phyloP scores from a whole-genome alignment of 163 green algal species.

The Scenedesmus sp. region DNA sequence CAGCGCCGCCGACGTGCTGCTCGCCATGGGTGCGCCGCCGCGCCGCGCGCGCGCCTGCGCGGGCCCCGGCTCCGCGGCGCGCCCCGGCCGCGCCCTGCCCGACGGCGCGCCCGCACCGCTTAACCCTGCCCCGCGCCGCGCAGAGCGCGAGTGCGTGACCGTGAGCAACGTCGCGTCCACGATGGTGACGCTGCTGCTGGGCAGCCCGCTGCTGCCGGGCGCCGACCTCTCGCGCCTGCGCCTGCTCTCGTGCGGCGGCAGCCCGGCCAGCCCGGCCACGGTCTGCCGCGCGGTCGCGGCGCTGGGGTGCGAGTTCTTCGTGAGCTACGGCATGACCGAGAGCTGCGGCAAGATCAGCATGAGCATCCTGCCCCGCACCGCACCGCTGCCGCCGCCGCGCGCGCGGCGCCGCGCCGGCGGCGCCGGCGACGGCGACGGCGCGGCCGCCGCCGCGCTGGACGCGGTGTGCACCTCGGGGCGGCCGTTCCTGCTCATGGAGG shows the following conservation, averaged over 20 bases:
- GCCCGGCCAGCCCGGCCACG: slow-evolving; percentile 71
- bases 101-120: too few relatives aligned
- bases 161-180: slow-evolving; percentile 88
- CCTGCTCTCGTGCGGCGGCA: slow-evolving; percentile 87
- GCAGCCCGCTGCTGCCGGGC: slow-evolving; percentile 70
- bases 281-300: slow-evolving; percentile 71
- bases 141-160: slow-evolving; percentile 85
- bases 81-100: too few relatives aligned
- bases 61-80: background rate
- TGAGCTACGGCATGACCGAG: slow-evolving; percentile 96
- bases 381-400: slow-evolving; percentile 23
- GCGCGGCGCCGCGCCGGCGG: background rate
- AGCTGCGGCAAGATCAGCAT: slow-evolving; percentile 96
- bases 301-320: slow-evolving; percentile 93
- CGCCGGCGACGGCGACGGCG: background rate
- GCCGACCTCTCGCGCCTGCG: slow-evolving; percentile 81
- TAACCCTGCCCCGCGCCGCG: background rate
- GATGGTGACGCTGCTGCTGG: slow-evolving; percentile 88
- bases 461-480: slow-evolving; percentile 79
- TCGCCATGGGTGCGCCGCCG: slow-evolving; percentile 69
- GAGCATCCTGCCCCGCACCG: slow-evolving; percentile 73
- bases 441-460: slow-evolving; percentile 41
- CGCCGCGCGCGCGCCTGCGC: too few relatives aligned
- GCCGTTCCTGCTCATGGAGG: slow-evolving; percentile 84
- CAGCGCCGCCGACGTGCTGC: slow-evolving; percentile 63